Evolutionary conservation across 1,139 yeast genomes (phyloP), one percentile per base, ranked within the genome.

Genomic region (Yamadazyma sp.): DNA sequence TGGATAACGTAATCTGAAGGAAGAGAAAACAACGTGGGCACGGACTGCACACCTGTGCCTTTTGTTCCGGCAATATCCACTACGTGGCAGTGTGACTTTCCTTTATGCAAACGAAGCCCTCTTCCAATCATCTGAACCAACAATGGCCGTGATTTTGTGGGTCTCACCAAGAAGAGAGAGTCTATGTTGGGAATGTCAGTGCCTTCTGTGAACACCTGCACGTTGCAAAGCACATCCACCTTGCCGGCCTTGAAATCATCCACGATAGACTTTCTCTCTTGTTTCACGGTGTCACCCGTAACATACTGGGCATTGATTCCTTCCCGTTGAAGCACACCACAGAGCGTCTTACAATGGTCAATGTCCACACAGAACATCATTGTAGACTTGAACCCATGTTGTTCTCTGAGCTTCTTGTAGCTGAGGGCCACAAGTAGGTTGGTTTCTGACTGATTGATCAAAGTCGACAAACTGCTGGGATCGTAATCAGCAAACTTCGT

Each of bases 171-270:
- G 34, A 90, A 67, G 7, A 90, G 64, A 20, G 89, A 82, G 55
- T 90, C 97, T 41, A 90, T 85, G 46, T 83, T 82, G 2, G 97
- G 97, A 16, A 90, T 82, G 61, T 90, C 97, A 0, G 97, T 88
- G 0, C 98, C 98, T 59, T 92, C 98, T 0, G 96, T 90, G 50
- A 90, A 84, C 3, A 90, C 88, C 17, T 85, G 88, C 53, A 96
- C 95, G 54, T 92, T 92, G 59, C 94, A 76, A 21, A 90, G 61
- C 0, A 92, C 95, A 3, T 84, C 79, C 20, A 86, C 70, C 13
- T 70, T 54, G 0, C 95, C 90, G 1, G 61, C 51, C 44, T 70
- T 74, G 54, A 90, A 90, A 33, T 76, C 82, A 3, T 67, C 62
- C 1, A 89, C 60, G 0, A 81, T 68, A 1, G 59, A 54, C 10